Base-by-base conservation (phyloP, 2,329 filamentous ascomycete genomes). In the Neophaeococcomyces aloes region DNA sequence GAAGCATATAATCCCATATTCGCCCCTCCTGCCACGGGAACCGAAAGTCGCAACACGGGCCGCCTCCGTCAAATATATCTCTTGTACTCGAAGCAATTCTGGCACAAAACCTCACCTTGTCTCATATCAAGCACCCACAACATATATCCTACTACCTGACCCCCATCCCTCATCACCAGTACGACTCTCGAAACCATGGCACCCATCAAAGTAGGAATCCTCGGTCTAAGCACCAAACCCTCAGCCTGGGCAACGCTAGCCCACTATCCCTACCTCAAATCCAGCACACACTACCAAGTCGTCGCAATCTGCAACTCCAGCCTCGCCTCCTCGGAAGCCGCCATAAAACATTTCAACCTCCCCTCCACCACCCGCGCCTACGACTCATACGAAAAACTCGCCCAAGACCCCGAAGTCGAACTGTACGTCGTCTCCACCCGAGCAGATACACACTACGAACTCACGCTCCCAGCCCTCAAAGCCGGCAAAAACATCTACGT, bases 241-340 rank as follows among this genome's bases (percentile, higher is more conserved):
- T 67, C 65, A 3, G 67, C 68, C 0, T 81, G 76, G 76, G 75
- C 74, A 2, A 64, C 61, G 25, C 52, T 55, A 19, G 74, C 71
- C 2, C 78, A 81, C 53, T 67, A 81, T 0, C 75, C 78, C 0
- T 79, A 79, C 55, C 69, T 81, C 2, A 57, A 68, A 23, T 66
- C 68, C 6, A 63, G 62, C 13, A 49, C 61, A 2, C 61, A 66
- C 10, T 76, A 68, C 48, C 45, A 65, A 19, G 71, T 78, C 35
- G 66, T 71, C 1, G 75, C 72, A 0, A 60, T 78, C 1, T 65
- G 68, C 46, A 76, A 77, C 60, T 71, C 67, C 15, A 68, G 63
- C 35, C 54, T 66, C 1, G 58, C 64, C 1, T 64, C 71, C 0
- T 71, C 72, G 0, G 53, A 60, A 6, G 61, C 56, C 0, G 68